Evolutionary conservation across 1,139 yeast species (phyloP).

Genomic region (Hyphopichia buzzinii): DNA sequence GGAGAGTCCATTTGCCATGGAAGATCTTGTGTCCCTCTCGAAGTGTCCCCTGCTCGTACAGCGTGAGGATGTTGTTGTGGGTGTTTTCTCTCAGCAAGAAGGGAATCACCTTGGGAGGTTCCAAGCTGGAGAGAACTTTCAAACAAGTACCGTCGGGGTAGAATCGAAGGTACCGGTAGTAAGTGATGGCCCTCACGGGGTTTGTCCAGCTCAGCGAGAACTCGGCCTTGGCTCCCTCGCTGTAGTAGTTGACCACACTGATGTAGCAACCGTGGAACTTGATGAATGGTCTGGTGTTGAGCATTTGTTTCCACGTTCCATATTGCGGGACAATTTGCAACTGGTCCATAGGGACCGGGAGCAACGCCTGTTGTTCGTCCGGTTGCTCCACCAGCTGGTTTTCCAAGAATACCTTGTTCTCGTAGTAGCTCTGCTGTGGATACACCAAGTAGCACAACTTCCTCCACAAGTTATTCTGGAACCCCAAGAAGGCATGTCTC

Average conservation of each 20-base stretch:
- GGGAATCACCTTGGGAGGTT: constrained; percentile 64
- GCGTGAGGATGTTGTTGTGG: neutral
- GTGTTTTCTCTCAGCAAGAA: constrained; percentile 37
- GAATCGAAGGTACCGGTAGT: constrained; percentile 81
- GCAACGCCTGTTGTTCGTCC: constrained; percentile 12
- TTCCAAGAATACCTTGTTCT: constrained; percentile 23
- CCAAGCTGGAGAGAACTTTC: constrained; percentile 62
- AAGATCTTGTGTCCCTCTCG: constrained; percentile 39
- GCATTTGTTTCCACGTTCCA: constrained; percentile 57
- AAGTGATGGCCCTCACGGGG: constrained; percentile 82
- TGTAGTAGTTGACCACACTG: constrained; percentile 76
- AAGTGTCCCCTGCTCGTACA: constrained; percentile 1
- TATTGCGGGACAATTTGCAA: constrained; percentile 44
- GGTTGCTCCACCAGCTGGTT: constrained; percentile 15
- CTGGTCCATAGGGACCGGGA: constrained; percentile 45
- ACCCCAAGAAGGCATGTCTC: constrained; percentile 60
- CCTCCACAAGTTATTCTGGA: constrained; percentile 57
- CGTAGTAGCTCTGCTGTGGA: constrained; percentile 54
- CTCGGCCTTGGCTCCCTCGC: constrained; percentile 73
- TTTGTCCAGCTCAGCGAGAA: constrained; percentile 67
- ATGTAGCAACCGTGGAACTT: constrained; percentile 84
- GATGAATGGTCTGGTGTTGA: constrained; percentile 55
- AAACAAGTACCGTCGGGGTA: constrained; percentile 75
- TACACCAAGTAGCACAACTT: constrained; percentile 55
- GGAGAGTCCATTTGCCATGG: constrained; percentile 54